Conservation (phyloP, 1,284 basidiomycete species). For the Ustilago bromivora region DNA sequence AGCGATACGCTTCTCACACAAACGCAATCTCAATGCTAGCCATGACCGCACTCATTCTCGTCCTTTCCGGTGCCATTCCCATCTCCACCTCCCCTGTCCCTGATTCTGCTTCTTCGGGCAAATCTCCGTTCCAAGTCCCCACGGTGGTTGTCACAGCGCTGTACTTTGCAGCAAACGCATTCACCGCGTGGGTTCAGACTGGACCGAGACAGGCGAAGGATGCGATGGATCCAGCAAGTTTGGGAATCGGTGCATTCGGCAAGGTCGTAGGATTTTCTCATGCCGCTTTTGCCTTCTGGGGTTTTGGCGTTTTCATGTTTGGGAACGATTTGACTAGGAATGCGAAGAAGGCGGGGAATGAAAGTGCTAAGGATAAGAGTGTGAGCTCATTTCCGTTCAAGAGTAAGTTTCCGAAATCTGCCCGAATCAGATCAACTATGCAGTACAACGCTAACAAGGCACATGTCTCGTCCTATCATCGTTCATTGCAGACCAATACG, state of each 20-base stretch:
- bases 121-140: slow-evolving; percentile 44
- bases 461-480: too few species aligned
- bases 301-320: slow-evolving; percentile 49
- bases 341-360: slow-evolving; percentile 46
- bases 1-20: slow-evolving; percentile 38
- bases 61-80: slow-evolving; percentile 48
- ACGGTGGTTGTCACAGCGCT: slow-evolving; percentile 41
- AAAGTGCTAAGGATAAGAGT: slow-evolving; percentile 69
- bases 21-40: slow-evolving; percentile 48
- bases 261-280: slow-evolving; percentile 36
- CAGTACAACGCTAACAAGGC: not conserved
- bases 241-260: slow-evolving; percentile 47
- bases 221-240: slow-evolving; percentile 14
- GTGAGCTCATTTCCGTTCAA: slow-evolving; percentile 49
- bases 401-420: slow-evolving; percentile 17
- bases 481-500: slow-evolving; percentile 29
- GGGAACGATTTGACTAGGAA: slow-evolving; percentile 49
- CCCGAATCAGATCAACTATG: not conserved
- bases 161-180: slow-evolving; percentile 45
- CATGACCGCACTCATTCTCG: slow-evolving; percentile 33
- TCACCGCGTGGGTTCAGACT: slow-evolving; percentile 31
- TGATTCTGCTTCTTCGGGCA: slow-evolving; percentile 30
- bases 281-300: slow-evolving; percentile 46
- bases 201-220: slow-evolving; percentile 11
- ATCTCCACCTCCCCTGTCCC: slow-evolving; percentile 45